Evolutionary conservation across 2,329 filamentous ascomycete species (phyloP), one percentile per base, ranked within the genome.

Genomic region (Fusarium bactridioides): DNA sequence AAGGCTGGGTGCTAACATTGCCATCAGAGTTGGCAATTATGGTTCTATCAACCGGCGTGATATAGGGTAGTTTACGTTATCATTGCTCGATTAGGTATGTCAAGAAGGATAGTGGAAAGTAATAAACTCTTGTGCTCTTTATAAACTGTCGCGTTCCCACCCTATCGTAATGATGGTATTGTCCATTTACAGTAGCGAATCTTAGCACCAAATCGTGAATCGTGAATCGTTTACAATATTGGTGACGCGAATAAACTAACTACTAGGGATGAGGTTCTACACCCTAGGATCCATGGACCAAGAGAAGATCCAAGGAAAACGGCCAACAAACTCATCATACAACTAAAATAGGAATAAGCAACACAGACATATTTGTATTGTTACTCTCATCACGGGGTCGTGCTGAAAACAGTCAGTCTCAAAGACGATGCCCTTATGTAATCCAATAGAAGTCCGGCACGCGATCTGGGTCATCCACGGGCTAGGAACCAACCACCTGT

Each of bases 381-480:
- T 62, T 47, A 43, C 64, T 29, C 10, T 45, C 18, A 33, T 65
- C 65, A 70, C 47, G 65, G 64, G 67, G 47, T 60, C 47, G 59
- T 54, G 25, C 27, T 35, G 37, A 70, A 69, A 65, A 48, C 53
- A 60, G 41, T 54, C 53, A 60, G 41, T 54, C 27, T 31, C 47
- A 48, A 40, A 44, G 33, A 33, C 25, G 21, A 60, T 54, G 40
- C 41, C 58, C 64, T 69, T 69, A 70, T 69, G 67, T 69, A 65
- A 69, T 69, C 67, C 67, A 69, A 65, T 69, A 58, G 45, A 48
- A 69, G 38, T n/a, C 41, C 15, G 38, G 53, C 67, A 69, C 67
- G 66, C 53, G 67, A 51, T 69, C 66, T 59, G 23, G 67, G 66
- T 70, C 67, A 70, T 69, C 59, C 59, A 63, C 35, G 16, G 40